Base-by-base conservation (phyloP, 805 yeast species). In the Scheffersomyces spartinae region DNA sequence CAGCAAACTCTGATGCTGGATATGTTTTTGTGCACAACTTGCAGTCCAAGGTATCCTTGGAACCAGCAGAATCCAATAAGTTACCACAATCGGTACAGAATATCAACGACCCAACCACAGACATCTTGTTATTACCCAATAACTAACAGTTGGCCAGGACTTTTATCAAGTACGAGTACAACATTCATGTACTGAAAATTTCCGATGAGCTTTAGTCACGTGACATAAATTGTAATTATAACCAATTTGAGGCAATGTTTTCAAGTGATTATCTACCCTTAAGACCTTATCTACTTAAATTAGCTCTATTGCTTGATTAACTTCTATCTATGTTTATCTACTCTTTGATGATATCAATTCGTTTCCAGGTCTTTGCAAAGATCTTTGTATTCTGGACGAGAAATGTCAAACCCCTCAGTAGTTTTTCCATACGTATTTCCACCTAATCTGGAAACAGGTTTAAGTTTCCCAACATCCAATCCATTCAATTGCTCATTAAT, bases 81-180 rank as follows among this genome's bases (percentile, higher is more conserved):
- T 80, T 83, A 40, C 99, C 99, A 54, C 99, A 91, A 39, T 75
- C 82, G 7, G 76, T 66, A 52, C 99, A 91, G 55, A 91, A 91
- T 31, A 91, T 88, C 43, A 91, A 70, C 25, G 95, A 81, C 9
- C 98, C 99, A 21, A 91, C 95, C 10, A 74, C 94, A 30, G 95
- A 83, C 98, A 91, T 88, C 17, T 17, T 34, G 15, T 8, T 18
- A 10, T n/a, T n/a, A n/a, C n/a, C n/a, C n/a, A n/a, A n/a, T n/a
- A n/a, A n/a, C n/a, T n/a, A n/a, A n/a, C n/a, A n/a, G n/a, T n/a
- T n/a, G n/a, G n/a, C n/a, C n/a, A n/a, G n/a, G n/a, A n/a, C n/a
- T n/a, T n/a, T n/a, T n/a, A n/a, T n/a, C n/a, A n/a, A n/a, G n/a
- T n/a, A n/a, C n/a, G n/a, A n/a, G n/a, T n/a, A n/a, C n/a, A n/a